Evolutionary conservation across 768 basidiomycete genomes (phyloP), one percentile per base, ranked within the genome.

Genomic region (Clitopilus passeckerianus): DNA sequence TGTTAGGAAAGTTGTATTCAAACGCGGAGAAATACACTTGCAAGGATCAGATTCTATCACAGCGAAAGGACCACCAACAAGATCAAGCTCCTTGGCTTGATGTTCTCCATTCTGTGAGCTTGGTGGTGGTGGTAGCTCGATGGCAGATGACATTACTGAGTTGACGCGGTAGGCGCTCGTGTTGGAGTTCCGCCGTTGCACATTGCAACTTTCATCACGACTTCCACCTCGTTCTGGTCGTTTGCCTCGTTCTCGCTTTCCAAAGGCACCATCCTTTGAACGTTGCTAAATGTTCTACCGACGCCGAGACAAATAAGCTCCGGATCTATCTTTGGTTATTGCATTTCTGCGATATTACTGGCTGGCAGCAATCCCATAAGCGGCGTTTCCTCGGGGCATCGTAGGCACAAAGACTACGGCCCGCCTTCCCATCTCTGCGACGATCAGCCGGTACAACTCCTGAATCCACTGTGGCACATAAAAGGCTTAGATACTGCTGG

Each of bases 61-160:
- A 15, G 83, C 81, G 63, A 85, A 86, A 10, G 84, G 80, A 3
- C 79, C 83, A n/a, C 86, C 86, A 24, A 86, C 76, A 14, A 86
- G 79, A 64, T 86, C 84, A 8, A 72, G 22, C 18, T 50, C 22
- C 46, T 50, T 50, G 16, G 46, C 46, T 50, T 50, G 46, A 50
- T 50, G 12, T n/a, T 50, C 15, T n/a, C 18, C 46, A 50, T 50
- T 23, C 22, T 50, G 18, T 15, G 10, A 18, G n/a, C n/a, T 41
- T 41, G 37, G 37, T 41, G 15, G 27, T 15, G 37, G 46, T 50
- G 12, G 46, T 50, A 16, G 46, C 20, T 50, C 46, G 22, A 50
- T 12, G 5, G 46, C 12, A 22, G 18, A 50, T 50, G 46, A 50
- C 46, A 50, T 50, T 5, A 22, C 20, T 50, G n/a, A 50, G 20